Base-by-base conservation (phyloP, 768 basidiomycete species). In the Pilatotrama ljubarskyi region DNA sequence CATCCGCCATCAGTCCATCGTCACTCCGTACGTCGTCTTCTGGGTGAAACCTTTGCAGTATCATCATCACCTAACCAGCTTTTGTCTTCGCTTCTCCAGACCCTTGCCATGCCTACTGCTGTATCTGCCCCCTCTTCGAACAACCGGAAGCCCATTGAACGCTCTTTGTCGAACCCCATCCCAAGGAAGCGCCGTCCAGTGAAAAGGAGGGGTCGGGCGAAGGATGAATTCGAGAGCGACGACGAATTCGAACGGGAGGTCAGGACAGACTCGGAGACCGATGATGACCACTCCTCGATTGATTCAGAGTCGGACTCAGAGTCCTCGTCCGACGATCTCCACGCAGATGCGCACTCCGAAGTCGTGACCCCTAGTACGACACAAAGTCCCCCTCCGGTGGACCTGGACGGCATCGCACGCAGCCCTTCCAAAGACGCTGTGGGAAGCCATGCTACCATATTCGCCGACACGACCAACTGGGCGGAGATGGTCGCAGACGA, bases 401-500 rank as follows among this genome's bases (percentile, higher is more conserved):
- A 69, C 53, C 54, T 67, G 20, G 59, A 61, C 29, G 57, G 56
- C 25, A 48, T 49, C 17, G 22, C 63, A 29, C 40, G 62, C 38
- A 48, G 29, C 22, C 18, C 66, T 0, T 66, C 68, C 22, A 74
- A 73, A 51, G 59, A 66, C 5, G 65, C 68, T 22, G 53, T 69
- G 5, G 75, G 75, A 62, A 77, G 72, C 32, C 72, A 63, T 13
- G 62, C 71, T 50, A 70, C 78, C 25, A 76, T 83, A 15, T 86
- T 90, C 71, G 74, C 81, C 1, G 70, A 80, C 29, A 49, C 77
- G 24, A 80, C 81, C 15, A 81, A 83, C 66, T 93, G 91, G 91
- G 88, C 90, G 10, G 90, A 93, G 69, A 89, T 92, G 85, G 89
- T 92, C n/a, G 80, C 86, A 17, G 87, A 87, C 59, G 88, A 90